A percentile compares a stretch with the other conserved stretches of the same genome.
These are phyloP conservation scores for Salpingoeca rosetta DNA, from an alignment of 78 protist genomes.

Conservation along the genomic window DNA sequence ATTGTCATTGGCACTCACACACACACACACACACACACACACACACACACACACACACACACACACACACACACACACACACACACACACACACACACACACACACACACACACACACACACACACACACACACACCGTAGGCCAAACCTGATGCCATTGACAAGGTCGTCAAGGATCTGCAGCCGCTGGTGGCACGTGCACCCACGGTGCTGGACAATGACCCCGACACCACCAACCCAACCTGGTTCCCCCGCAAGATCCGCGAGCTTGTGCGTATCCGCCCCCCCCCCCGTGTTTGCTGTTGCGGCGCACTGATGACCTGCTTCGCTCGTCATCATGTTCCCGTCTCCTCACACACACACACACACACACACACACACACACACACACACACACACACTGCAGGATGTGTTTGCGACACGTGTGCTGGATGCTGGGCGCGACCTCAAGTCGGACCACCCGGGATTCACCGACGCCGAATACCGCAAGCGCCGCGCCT, in stretches of 20 bases:
- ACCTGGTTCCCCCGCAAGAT: slow-evolving; percentile 41
- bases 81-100: not conserved
- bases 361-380: not conserved
- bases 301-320: not conserved
- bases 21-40: no score
- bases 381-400: slow-evolving; percentile 23
- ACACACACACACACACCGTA: no score
- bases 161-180: not conserved
- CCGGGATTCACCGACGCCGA: slow-evolving; percentile 80
- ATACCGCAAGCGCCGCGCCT: slow-evolving; percentile 63
- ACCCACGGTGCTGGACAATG: not conserved
- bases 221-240: not conserved
- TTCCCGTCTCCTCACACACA: not conserved
- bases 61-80: no score
- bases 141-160: not conserved
- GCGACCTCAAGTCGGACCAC: slow-evolving; percentile 65
- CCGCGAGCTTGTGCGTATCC: slow-evolving; percentile 9
- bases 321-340: not conserved
- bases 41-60: no score
- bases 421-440: slow-evolving; percentile 45
- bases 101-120: not conserved
- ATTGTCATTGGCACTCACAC: no score
- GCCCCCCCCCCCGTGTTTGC: not conserved
- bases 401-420: slow-evolving; percentile 32
- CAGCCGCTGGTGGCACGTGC: not conserved